Evolutionary conservation across 768 basidiomycete genomes (phyloP), one percentile per base, ranked within the genome.

Genomic region (Lentinula detonsa): DNA sequence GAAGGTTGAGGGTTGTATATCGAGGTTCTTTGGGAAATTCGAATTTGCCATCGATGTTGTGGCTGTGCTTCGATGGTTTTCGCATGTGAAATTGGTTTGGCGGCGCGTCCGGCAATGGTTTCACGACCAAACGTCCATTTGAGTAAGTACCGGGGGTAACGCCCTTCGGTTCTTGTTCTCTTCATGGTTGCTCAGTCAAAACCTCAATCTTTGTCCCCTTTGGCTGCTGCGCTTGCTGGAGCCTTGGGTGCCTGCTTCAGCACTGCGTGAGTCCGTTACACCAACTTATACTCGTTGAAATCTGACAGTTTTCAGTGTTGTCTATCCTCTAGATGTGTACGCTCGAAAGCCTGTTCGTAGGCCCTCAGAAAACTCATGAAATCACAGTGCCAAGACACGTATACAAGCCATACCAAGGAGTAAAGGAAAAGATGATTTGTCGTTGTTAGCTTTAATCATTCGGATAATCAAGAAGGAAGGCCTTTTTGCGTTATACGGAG

Each of bases 281-380:
- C 34, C 57, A 16, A 48, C 53, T 9, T 33, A 10, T 10, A 35
- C 33, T 61, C 9, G 6, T 56, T 10, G 35, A 28, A 9, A 46
- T 35, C 46, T 51, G 28, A 65, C 21, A 23, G 39, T 51, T 42
- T 39, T 57, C 66, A 96, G 95, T 49, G 82, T 90, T 50, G 93
- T 98, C 3, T 99, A 99, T 71, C 96, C 96, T 15, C 76, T 99
- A 58, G 96, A 99, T 74, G 93, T 94, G 88, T 93, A 77, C 67
- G 92, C 77, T 57, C 55, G 62, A 33, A 10, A 37, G 61, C 48
- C 34, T 55, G 49, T 31, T 59, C 46, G 35, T 48, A 40, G 28
- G 37, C 31, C 1, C 34, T 40, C 43, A 37, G 11, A 10, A 4
- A 31, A 34, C 16, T 48, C 18, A 45, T 67, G 61, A 40, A 34